Base-by-base conservation (phyloP, 768 basidiomycete genomes). In the Botryobasidium botryosum region DNA sequence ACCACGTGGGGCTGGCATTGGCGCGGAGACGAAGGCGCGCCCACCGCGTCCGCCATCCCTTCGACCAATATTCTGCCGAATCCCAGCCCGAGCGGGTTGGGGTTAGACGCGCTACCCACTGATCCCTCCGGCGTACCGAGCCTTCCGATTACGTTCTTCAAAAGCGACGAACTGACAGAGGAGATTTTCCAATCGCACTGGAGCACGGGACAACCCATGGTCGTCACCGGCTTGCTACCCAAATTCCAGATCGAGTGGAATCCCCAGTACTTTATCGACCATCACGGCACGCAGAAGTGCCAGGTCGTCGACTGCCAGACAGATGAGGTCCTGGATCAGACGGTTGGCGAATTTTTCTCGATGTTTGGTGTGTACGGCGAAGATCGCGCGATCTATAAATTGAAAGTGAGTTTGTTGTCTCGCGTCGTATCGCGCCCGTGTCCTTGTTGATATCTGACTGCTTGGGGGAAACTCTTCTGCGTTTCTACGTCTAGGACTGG, bases 251-350 rank as follows among this genome's bases (percentile, higher is more conserved):
- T 79, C 49, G 57, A 68, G 46, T 96, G 91, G 91, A 76, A 71
- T 4, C 91, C 91, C 0, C 71, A 79, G 45, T 81, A 78, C 55
- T 88, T 97, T 59, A 70, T 74, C 15, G 59, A 72, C 42, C 67
- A 75, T 50, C 79, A 81, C 56, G 76, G 73, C 5, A 59, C 65
- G 7, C 71, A 81, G 50, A 63, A 56, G 23, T 79, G 80, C 57
- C 64, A 77, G 41, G 75, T 94, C 46, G 67, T 86, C 13, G 83
- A 92, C 58, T 92, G 86, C 54, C 79, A 87, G 62, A 72, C 69
- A 2, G 79, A 88, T 44, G 56, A 59, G 40, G 79, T 72, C 53
- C 70, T 68, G 51, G 62, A 68, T 6, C 67, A 74, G 5, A 79
- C 72, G 0, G 77, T 97, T 4, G 69, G 66, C 5, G 71, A 80